Conservation (phyloP, 495 filamentous ascomycete genomes). For the Lasiosphaeris hirsuta region DNA sequence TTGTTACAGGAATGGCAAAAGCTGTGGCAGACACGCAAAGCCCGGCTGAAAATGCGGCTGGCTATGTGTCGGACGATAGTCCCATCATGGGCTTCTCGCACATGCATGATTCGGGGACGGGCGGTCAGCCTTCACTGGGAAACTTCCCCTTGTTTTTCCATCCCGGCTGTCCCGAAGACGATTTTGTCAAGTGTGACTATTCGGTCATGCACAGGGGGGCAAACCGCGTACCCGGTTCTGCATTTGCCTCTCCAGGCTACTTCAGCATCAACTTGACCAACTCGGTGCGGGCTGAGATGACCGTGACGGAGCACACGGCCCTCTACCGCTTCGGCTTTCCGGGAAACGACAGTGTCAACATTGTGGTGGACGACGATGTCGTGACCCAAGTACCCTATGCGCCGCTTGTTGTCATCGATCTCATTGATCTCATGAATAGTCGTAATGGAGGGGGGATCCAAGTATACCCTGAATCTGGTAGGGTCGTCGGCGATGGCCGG, state of each 20-base stretch:
- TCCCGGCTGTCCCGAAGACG: slow-evolving; percentile 60
- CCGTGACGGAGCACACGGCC: slow-evolving; percentile 58
- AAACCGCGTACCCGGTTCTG: slow-evolving; percentile 47
- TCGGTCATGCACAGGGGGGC: slow-evolving; percentile 46
- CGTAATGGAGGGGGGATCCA: slow-evolving; percentile 55
- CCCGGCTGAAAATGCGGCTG: slow-evolving; percentile 60
- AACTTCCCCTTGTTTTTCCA: slow-evolving; percentile 75
- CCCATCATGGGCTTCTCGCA: slow-evolving; percentile 53
- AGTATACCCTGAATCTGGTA: slow-evolving; percentile 49
- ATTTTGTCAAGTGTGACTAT: slow-evolving; percentile 60
- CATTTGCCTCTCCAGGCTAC: slow-evolving; percentile 62
- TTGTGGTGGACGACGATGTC: background rate
- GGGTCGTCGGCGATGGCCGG: slow-evolving; percentile 60
- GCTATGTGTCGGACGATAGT: slow-evolving; percentile 60
- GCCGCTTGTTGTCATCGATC: slow-evolving; percentile 61
- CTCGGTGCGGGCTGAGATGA: slow-evolving; percentile 69
- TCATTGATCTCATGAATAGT: slow-evolving; percentile 60
- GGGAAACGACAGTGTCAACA: slow-evolving; percentile 13
- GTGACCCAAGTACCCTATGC: slow-evolving; percentile 38
- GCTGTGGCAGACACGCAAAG: slow-evolving; percentile 59
- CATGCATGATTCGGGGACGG: slow-evolving; percentile 64
- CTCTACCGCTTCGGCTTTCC: slow-evolving; percentile 69
- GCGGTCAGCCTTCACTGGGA: slow-evolving; percentile 62
- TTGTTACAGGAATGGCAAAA: slow-evolving; percentile 57
- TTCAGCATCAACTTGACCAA: slow-evolving; percentile 61